A percentile compares a stretch with the other conserved stretches of the same genome.
These are phyloP conservation scores for Fusarium bactridioides DNA, from an alignment of 2,329 filamentous ascomycete genomes.

Conservation along the genomic window DNA sequence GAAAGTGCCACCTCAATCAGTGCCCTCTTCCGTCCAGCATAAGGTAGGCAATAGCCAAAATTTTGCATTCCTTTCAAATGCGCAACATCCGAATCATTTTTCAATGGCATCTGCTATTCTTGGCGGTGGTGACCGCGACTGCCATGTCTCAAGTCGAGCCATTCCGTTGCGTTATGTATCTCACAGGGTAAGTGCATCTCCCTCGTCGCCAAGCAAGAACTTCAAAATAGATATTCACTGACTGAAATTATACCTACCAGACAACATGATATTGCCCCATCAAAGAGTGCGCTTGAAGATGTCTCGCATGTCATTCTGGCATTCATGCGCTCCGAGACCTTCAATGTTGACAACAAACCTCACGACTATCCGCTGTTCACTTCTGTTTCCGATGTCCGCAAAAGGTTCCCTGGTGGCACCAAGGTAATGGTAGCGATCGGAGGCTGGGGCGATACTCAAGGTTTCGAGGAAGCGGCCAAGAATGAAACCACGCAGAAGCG, in stretches of 20 bases:
- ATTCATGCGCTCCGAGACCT: conserved; percentile 62
- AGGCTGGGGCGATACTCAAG: conserved; percentile 75
- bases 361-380: conserved; percentile 62
- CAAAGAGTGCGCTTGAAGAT: conserved; percentile 47
- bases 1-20: not conserved
- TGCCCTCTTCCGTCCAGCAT: not conserved
- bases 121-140: not conserved
- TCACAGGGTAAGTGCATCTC: conserved; percentile 53
- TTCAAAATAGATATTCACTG: not conserved
- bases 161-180: conserved; percentile 55
- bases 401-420: conserved; percentile 58
- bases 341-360: conserved; percentile 54
- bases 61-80: not conserved
- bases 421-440: conserved; percentile 76
- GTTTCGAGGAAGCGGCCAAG: conserved; percentile 66
- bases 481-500: conserved; percentile 58
- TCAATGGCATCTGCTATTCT: not conserved
- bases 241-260: conserved; percentile 47
- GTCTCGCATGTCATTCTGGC: conserved; percentile 67
- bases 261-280: conserved; percentile 56
- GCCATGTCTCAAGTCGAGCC: not conserved
- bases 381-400: conserved; percentile 56
- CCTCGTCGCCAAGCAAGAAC: too few relatives aligned
- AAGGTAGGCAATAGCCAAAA: not conserved
- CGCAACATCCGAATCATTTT: not conserved